These are phyloP conservation scores for Uncinocarpus reesii DNA, from an alignment of 2,329 filamentous ascomycete species.

Conservation along the genomic window DNA sequence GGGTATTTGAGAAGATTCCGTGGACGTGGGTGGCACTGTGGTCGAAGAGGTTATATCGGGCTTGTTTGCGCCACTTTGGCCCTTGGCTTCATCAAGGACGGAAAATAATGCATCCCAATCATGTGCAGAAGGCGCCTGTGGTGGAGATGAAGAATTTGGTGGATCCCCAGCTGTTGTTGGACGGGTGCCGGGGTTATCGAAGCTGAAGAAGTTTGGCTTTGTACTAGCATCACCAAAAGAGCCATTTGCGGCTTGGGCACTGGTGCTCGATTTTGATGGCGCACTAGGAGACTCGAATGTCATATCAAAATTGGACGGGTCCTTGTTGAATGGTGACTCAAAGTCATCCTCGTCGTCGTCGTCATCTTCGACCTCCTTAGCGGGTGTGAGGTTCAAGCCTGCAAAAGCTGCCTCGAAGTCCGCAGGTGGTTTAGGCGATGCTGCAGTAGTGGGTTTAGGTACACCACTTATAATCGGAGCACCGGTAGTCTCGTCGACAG, in stretches of 20 bases:
- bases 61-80: conserved; percentile 19
- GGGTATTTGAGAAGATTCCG: conserved; percentile 6
- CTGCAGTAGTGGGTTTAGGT: conserved; percentile 24
- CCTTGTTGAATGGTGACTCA: conserved; percentile 26
- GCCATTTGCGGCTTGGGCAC: conserved; percentile 13
- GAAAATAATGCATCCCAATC: conserved; percentile 97
- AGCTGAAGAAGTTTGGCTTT: conserved; percentile 33
- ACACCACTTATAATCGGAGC: conserved; percentile 31
- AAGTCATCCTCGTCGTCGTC: conserved; percentile 50
- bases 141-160: conserved; percentile 15
- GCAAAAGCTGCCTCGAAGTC: conserved; percentile 42
- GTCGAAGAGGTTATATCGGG: conserved; percentile 20
- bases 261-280: conserved; percentile 21
- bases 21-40: conserved; percentile 14
- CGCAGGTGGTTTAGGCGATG: conserved; percentile 24
- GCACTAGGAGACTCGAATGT: conserved; percentile 37
- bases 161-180: conserved; percentile 12
- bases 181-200: conserved; percentile 26
- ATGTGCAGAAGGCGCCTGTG: conserved; percentile 43
- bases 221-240: conserved; percentile 18
- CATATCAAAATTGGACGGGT: conserved; percentile 36
- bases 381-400: conserved; percentile 36
- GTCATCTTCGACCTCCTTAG: conserved; percentile 34
- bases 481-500: conserved; percentile 29
- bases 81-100: conserved; percentile 52